Percentiles rank a stretch among this genome's conserved stretches.
Conservation (phyloP, 352 stramenopile species). For the Phytophthora uliginosa region DNA sequence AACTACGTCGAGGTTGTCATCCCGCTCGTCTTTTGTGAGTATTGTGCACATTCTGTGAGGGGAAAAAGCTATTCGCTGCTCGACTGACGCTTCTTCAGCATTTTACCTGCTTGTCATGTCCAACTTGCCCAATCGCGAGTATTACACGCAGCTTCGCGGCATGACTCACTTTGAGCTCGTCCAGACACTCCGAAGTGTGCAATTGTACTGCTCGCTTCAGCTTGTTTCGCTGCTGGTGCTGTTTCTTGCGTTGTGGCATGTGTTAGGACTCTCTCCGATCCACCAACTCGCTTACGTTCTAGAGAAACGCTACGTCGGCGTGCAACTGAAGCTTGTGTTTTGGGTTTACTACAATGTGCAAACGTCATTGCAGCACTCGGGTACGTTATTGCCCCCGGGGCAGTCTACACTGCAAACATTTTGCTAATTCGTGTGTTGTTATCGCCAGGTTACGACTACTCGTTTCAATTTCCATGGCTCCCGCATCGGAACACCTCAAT, state of each 20-base stretch:
- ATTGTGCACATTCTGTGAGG: background rate
- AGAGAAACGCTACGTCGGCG: constrained; percentile 22
- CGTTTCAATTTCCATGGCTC: constrained; percentile 11
- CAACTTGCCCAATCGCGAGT: background rate
- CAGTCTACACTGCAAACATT: background rate
- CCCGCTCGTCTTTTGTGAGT: constrained; percentile 5
- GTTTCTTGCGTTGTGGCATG: constrained; percentile 15
- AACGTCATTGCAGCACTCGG: constrained; percentile 33
- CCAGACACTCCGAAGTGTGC: background rate
- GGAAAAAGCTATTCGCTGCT: background rate
- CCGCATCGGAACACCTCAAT: background rate
- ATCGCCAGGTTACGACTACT: constrained; percentile 7
- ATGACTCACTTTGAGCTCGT: background rate
- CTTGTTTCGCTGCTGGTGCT: constrained; percentile 41
- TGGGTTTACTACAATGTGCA: constrained; percentile 49
- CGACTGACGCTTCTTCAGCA: background rate
- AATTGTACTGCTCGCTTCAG: constrained; percentile 32
- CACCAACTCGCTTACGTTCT: constrained; percentile 48
- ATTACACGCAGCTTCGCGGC: background rate
- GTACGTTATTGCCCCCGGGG: constrained; percentile 8
- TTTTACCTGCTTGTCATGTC: background rate
- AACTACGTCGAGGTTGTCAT: constrained; percentile 3
- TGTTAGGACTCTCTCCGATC: constrained; percentile 31
- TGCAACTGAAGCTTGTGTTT: constrained; percentile 39
- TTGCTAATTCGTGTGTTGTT: background rate